These are phyloP conservation scores for Kalanchoe fedtschenkoi DNA, from an alignment of 164 flowering plant species.

Conservation along the genomic window DNA sequence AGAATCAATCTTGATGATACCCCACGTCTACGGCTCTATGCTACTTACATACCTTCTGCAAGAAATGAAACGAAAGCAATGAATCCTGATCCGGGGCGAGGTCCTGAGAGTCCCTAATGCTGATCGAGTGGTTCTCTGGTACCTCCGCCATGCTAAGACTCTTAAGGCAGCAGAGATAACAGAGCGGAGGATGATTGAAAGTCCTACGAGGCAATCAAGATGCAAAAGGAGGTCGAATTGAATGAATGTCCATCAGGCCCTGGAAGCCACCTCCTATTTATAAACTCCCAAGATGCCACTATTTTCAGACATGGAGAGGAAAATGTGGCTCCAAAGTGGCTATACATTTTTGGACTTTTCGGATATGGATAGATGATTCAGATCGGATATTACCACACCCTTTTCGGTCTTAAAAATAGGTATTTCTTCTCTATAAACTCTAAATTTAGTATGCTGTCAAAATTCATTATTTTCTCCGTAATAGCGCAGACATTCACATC, in stretches of 20 bases:
- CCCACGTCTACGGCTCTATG: too few species aligned
- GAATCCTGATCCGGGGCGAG: not conserved
- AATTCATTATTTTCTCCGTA: not conserved
- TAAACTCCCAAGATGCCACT: not conserved
- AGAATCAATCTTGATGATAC: not conserved
- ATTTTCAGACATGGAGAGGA: not conserved
- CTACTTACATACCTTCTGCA: not conserved
- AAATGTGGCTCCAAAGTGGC: not conserved
- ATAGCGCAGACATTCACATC: not conserved
- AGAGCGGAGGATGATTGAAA: not conserved
- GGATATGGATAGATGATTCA: not conserved
- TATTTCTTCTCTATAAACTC: not conserved
- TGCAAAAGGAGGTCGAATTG: slow-evolving; percentile 1
- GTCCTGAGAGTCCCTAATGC: not conserved
- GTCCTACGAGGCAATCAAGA: not conserved
- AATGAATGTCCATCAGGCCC: not conserved
- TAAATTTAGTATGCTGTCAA: not conserved
- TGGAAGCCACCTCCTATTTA: not conserved
- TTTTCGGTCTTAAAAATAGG: not conserved
- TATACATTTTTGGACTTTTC: not conserved
- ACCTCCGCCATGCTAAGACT: not conserved
- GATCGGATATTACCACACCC: not conserved
- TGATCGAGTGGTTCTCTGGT: not conserved
- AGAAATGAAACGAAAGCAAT: not conserved
- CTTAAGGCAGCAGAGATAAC: not conserved